These are phyloP conservation scores for Russula sp. DNA, from an alignment of 768 basidiomycete species.

Conservation along the genomic window DNA sequence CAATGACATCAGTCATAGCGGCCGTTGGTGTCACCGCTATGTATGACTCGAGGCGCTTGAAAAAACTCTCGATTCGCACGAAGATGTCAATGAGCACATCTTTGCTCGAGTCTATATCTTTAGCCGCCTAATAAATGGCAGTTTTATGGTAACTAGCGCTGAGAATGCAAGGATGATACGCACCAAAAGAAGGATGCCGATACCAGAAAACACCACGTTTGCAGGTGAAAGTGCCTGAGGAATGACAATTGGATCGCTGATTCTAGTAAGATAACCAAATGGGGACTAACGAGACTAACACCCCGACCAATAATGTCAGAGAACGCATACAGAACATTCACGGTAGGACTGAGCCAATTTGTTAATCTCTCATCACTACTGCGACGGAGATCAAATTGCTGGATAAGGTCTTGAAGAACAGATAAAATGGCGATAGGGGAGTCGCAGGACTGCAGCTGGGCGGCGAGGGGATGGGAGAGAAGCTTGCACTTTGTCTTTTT, in stretches of 20 bases:
- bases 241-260: not conserved
- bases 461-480: not conserved
- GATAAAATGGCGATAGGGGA: not conserved
- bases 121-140: not conserved
- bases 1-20: not conserved
- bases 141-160: not conserved
- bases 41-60: slow-evolving; percentile 13
- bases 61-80: slow-evolving; percentile 5
- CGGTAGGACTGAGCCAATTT: not conserved
- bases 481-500: slow-evolving; percentile 6
- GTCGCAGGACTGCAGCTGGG: not conserved
- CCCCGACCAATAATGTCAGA: not conserved
- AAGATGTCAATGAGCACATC: slow-evolving; percentile 7
- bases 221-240: slow-evolving; percentile 2
- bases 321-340: slow-evolving; percentile 8
- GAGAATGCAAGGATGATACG: not conserved
- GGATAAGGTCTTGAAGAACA: not conserved
- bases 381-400: not conserved
- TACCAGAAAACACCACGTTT: not conserved
- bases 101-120: not conserved
- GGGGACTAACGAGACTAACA: not conserved
- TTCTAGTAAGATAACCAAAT: not conserved
- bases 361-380: not conserved
- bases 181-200: slow-evolving; percentile 13
- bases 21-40: not conserved